Conservation (phyloP, 148 eudicot genomes). For the Simmondsia chinensis region DNA sequence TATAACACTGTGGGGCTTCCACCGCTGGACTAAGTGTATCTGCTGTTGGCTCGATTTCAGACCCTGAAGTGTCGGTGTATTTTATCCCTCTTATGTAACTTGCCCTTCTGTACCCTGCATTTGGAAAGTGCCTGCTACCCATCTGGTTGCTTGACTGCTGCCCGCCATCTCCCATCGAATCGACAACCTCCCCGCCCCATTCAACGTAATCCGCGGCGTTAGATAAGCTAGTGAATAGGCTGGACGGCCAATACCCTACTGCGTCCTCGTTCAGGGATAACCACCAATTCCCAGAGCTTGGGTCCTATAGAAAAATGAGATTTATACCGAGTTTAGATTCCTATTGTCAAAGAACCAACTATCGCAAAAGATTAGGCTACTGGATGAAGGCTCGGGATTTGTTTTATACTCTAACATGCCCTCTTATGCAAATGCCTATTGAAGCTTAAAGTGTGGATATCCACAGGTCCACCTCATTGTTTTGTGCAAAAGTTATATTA, state of each 20-base stretch:
- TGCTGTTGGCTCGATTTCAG: background rate
- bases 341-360: too few relatives aligned
- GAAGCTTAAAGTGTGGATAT: too few relatives aligned
- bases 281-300: constrained; percentile 1
- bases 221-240: background rate
- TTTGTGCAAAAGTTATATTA: too few relatives aligned
- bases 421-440: too few relatives aligned
- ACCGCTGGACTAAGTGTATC: background rate
- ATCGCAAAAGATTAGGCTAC: too few relatives aligned
- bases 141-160: background rate
- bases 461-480: too few relatives aligned
- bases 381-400: too few relatives aligned
- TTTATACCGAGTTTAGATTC: too few relatives aligned
- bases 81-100: constrained; percentile 1
- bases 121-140: constrained; percentile 8
- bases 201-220: background rate
- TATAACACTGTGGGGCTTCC: background rate
- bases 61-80: background rate
- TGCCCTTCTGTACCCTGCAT: constrained; percentile 1
- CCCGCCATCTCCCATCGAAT: background rate
- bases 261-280: background rate
- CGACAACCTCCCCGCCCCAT: constrained; percentile 10
- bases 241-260: constrained; percentile 8
- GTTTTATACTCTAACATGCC: too few relatives aligned
- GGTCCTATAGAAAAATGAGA: too few relatives aligned